Percentiles rank a stretch among this genome's conserved stretches.
These are phyloP conservation scores for Amphicarpaea edgeworthii DNA, from an alignment of 306 rosid genomes.

Conservation along the genomic window DNA sequence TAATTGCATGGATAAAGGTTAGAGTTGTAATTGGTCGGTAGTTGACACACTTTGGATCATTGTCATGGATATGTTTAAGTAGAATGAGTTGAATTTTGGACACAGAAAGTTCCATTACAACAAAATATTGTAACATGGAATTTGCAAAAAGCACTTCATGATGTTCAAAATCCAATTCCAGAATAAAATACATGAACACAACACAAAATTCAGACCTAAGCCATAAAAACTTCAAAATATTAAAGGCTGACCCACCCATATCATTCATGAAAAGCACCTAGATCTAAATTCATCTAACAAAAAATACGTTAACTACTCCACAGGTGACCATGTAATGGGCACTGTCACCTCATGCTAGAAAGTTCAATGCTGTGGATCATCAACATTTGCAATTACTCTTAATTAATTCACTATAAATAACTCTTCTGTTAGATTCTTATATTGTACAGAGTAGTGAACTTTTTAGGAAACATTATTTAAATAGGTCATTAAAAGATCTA, in stretches of 20 bases:
- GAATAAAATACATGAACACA: background rate
- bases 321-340: slow-evolving; percentile 13
- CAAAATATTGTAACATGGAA: background rate
- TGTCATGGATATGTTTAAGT: background rate
- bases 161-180: slow-evolving; percentile 5
- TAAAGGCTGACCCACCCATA: background rate
- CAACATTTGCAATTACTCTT: slow-evolving; percentile 17
- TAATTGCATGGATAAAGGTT: background rate
- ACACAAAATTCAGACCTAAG: slow-evolving; percentile 24
- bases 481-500: slow-evolving; percentile 38
- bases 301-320: background rate
- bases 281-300: background rate
- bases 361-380: slow-evolving; percentile 10
- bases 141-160: background rate
- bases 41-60: background rate
- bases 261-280: slow-evolving; percentile 3
- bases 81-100: background rate
- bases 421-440: slow-evolving; percentile 9
- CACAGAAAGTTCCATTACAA: background rate
- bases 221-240: background rate
- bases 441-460: slow-evolving; percentile 10
- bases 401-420: slow-evolving; percentile 15
- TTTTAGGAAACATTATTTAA: slow-evolving; percentile 16
- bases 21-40: background rate
- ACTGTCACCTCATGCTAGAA: background rate